A percentile compares a stretch with the other conserved stretches of the same genome.
Conservation (phyloP, 176 grass and related monocot species). For the Tillandsia leiboldiana region DNA sequence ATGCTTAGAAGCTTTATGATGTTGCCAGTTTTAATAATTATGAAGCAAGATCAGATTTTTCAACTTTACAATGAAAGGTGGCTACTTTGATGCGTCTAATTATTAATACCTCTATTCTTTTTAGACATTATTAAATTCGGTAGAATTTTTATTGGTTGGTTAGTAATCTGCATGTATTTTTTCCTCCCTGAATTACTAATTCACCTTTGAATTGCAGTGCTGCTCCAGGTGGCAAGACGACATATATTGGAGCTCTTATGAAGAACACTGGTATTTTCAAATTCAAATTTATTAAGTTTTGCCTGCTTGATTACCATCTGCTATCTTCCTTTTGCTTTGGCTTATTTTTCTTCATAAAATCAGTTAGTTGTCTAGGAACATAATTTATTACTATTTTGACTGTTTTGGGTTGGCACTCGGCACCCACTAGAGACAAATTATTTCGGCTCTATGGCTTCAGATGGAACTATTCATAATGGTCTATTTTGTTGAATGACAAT, state of each 20-base stretch:
- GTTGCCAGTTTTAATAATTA: too few relatives aligned
- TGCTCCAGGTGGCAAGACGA: slow-evolving; percentile 97
- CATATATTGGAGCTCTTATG: slow-evolving; percentile 94
- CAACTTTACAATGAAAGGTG: too few relatives aligned
- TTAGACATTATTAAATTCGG: neutral
- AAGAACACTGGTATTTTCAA: slow-evolving; percentile 74
- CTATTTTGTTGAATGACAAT: too few relatives aligned
- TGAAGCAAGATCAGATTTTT: too few relatives aligned
- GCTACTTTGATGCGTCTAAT: too few relatives aligned
- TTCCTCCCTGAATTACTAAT: slow-evolving; percentile 2
- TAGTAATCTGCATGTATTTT: neutral
- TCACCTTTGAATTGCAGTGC: slow-evolving; percentile 44
- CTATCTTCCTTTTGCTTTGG: neutral
- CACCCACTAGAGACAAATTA: too few relatives aligned
- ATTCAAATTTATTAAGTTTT: neutral
- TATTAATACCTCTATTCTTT: neutral
- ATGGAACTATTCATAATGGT: too few relatives aligned
- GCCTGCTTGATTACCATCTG: neutral
- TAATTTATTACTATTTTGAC: too few relatives aligned
- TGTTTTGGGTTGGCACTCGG: too few relatives aligned
- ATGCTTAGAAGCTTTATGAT: too few relatives aligned
- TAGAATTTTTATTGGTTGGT: neutral
- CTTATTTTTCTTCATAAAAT: neutral
- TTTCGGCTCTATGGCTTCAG: too few relatives aligned
- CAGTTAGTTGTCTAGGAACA: neutral